These are phyloP conservation scores for Clarireedia paspali DNA, from an alignment of 2,329 filamentous ascomycete species.

Conservation along the genomic window DNA sequence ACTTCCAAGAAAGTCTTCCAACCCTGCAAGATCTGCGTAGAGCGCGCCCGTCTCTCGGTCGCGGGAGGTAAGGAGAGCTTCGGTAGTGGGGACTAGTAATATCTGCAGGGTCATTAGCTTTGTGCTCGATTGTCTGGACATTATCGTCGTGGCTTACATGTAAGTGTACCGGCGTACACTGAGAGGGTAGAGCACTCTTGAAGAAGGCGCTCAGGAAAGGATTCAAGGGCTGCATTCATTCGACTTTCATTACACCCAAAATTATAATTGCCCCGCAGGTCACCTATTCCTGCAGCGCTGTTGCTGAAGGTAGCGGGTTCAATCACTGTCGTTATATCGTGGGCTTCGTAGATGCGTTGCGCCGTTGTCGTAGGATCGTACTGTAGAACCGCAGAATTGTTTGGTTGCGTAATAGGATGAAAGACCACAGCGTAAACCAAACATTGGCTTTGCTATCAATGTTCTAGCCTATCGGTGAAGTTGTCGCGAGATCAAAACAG, in stretches of 20 bases:
- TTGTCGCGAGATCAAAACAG: neutral
- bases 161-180: conserved; percentile 87
- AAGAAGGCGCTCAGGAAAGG: conserved; percentile 98
- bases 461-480: neutral
- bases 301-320: neutral
- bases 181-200: conserved; percentile 82
- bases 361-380: neutral
- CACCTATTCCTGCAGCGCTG: conserved; percentile 18
- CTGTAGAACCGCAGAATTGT: neutral
- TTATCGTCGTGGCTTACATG: conserved; percentile 46
- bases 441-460: neutral
- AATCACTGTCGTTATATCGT: neutral
- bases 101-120: conserved; percentile 42
- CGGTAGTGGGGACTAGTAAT: conserved; percentile 86
- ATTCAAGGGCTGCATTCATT: conserved; percentile 96
- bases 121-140: neutral
- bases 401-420: neutral
- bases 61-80: conserved; percentile 79
- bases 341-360: neutral
- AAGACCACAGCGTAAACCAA: neutral
- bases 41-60: conserved; percentile 76
- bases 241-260: conserved; percentile 29
- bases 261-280: conserved; percentile 21
- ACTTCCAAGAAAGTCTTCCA: conserved; percentile 92
- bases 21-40: conserved; percentile 73